These are phyloP conservation scores for Crepidotus sp. DNA, from an alignment of 1,284 basidiomycete species.

Conservation along the genomic window DNA sequence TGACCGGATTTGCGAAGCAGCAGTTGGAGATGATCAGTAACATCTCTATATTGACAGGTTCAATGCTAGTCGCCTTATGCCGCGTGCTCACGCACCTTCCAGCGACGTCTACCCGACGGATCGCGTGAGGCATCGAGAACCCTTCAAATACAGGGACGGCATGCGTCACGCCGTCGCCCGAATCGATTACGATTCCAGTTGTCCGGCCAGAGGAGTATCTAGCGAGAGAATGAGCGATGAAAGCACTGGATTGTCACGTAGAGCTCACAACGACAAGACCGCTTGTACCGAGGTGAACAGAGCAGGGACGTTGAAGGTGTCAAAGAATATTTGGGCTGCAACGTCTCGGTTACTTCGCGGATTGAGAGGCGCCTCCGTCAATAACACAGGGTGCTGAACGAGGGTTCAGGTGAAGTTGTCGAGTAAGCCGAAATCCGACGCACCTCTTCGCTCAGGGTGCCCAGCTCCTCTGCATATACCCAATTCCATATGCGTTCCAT, in stretches of 20 bases:
- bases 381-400: constrained; percentile 83
- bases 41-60: constrained; percentile 53
- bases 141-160: constrained; percentile 99
- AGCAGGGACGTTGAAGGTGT: constrained; percentile 98
- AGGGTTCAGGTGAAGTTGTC: constrained; percentile 13
- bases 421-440: constrained; percentile 23
- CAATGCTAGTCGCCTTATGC: constrained; percentile 4
- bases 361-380: constrained; percentile 94
- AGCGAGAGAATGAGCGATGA: constrained; percentile 17
- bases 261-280: constrained; percentile 81
- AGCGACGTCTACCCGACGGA: constrained; percentile 91
- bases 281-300: constrained; percentile 97
- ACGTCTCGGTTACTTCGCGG: constrained; percentile 90
- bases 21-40: constrained; percentile 93
- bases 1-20: constrained; percentile 92
- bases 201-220: constrained; percentile 99
- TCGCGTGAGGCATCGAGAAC: constrained; percentile 98
- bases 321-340: constrained; percentile 97
- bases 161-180: constrained; percentile 98
- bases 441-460: constrained; percentile 93
- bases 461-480: constrained; percentile 92
- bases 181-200: constrained; percentile 97
- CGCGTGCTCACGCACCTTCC: constrained; percentile 64
- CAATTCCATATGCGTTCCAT: constrained; percentile 98
- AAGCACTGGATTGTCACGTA: constrained; percentile 1